Evolutionary conservation across 768 basidiomycete species (phyloP).

Genomic region (Boletales sp.): DNA sequence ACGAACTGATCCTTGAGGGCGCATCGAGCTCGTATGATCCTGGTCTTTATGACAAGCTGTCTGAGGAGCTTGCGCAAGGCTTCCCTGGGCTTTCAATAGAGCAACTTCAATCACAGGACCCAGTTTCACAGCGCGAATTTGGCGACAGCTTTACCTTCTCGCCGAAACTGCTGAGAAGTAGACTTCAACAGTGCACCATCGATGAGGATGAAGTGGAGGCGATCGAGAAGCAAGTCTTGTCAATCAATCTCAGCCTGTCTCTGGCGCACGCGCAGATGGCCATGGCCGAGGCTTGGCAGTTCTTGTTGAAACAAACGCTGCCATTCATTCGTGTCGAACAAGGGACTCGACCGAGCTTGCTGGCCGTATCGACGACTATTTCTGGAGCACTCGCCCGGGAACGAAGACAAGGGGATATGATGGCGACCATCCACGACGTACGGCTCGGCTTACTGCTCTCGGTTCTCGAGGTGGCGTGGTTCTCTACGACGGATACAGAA

Average conservation of each 20-base stretch:
- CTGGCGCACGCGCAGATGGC: slow-evolving; percentile 74
- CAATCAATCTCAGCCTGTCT: slow-evolving; percentile 86
- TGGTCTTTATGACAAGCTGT: slow-evolving; percentile 59
- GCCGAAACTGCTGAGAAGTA: slow-evolving; percentile 50
- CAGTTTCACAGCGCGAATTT: slow-evolving; percentile 65
- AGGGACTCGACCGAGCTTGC: slow-evolving; percentile 50
- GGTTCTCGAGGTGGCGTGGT: slow-evolving; percentile 79
- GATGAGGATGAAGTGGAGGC: slow-evolving; percentile 41
- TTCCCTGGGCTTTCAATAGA: slow-evolving; percentile 64
- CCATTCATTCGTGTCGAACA: slow-evolving; percentile 62
- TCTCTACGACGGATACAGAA: slow-evolving; percentile 53
- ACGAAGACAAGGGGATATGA: slow-evolving; percentile 75
- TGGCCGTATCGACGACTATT: slow-evolving; percentile 58
- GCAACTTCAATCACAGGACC: slow-evolving; percentile 60
- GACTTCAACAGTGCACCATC: slow-evolving; percentile 43
- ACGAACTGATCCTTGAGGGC: slow-evolving; percentile 67
- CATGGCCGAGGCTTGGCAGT: slow-evolving; percentile 76
- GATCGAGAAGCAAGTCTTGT: slow-evolving; percentile 57
- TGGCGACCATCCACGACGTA: slow-evolving; percentile 75
- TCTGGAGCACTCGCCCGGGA: slow-evolving; percentile 68
- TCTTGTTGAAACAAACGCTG: slow-evolving; percentile 58
- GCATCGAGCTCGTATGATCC: slow-evolving; percentile 71
- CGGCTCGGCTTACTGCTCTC: slow-evolving; percentile 71
- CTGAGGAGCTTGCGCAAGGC: slow-evolving; percentile 42
- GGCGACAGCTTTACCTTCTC: slow-evolving; percentile 82